Percentiles rank a stretch among this genome's conserved stretches.
Conservation (phyloP, 345 rosid genomes). For the Salix suchowensis region DNA sequence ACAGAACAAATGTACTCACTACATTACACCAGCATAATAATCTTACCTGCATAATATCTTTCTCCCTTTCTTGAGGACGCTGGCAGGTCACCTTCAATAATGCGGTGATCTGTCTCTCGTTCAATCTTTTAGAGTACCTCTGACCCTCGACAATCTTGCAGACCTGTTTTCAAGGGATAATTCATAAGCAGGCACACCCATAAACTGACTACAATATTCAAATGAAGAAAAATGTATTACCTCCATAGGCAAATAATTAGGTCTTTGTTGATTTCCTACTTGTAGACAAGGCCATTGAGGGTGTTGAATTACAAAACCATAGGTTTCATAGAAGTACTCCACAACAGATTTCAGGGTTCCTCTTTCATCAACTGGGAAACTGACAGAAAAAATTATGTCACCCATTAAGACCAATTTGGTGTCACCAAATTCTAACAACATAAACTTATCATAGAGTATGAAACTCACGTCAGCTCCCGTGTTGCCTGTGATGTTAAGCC, state of each 20-base stretch:
- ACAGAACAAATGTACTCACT: background rate
- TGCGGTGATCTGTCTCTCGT: slow-evolving; percentile 91
- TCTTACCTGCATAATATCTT: slow-evolving; percentile 66
- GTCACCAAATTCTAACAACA: background rate
- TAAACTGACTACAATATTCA: background rate
- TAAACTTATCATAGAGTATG: background rate
- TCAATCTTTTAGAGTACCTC: slow-evolving; percentile 86
- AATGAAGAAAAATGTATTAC: slow-evolving; percentile 22
- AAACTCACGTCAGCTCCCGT: slow-evolving; percentile 74
- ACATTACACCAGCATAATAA: background rate
- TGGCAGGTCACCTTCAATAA: slow-evolving; percentile 90
- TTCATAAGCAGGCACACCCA: background rate
- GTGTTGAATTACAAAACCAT: slow-evolving; percentile 68
- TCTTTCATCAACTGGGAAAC: slow-evolving; percentile 85
- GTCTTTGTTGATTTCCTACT: slow-evolving; percentile 88
- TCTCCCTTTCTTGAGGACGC: slow-evolving; percentile 77
- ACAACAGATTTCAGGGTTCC: slow-evolving; percentile 87
- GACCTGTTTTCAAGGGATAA: slow-evolving; percentile 42
- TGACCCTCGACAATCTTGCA: slow-evolving; percentile 98
- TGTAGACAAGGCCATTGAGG: slow-evolving; percentile 86
- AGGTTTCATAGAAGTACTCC: slow-evolving; percentile 74
- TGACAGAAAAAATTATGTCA: slow-evolving; percentile 27
- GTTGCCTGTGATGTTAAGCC: slow-evolving; percentile 90
- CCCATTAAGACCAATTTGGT: background rate
- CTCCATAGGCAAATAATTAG: slow-evolving; percentile 96